Base-by-base conservation (phyloP, 768 basidiomycete genomes). In the Astraeus odoratus region DNA sequence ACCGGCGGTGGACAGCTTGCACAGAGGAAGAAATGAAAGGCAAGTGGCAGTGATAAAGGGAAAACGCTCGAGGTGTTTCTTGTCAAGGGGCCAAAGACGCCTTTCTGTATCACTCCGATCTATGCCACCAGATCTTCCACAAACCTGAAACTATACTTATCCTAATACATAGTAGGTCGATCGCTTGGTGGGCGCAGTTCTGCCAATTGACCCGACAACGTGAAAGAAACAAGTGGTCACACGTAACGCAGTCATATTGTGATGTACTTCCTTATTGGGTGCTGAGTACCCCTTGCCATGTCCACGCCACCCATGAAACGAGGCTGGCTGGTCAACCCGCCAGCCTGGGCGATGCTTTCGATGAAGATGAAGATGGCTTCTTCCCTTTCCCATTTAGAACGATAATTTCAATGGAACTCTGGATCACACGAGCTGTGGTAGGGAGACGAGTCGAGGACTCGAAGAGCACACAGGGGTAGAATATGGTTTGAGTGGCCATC, bases 161-260 rank as follows among this genome's bases (percentile, higher is more conserved):
- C n/a, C n/a, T n/a, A n/a, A n/a, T n/a, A 39, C 37, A 46, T 43
- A 35, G 45, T 27, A 43, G 39, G 48, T 24, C 33, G 51, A 52
- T 52, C 51, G 22, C 38, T 50, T 42, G 46, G 38, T 42, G 46
- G 19, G 49, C 47, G 41, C 20, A 42, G 46, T 10, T n/a, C n/a
- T n/a, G n/a, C 24, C 42, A 18, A 30, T 10, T 27, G n/a, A 25
- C 19, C 44, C 16, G 24, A 42, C 37, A 34, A 39, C 38, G 33
- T 16, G 46, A 48, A 37, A 51, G 41, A 23, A 39, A 24, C 22
- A 22, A 10, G 23, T 2, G 25, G 26, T 20, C 15, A 30, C 30
- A 45, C 42, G 16, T 42, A 42, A 45, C 43, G 41, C 26, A 46
- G 12, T 39, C 6, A n/a, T 44, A 62, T 48, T 60, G 50, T 6